Evolutionary conservation across 441 rosid species (phyloP).

Genomic region (Omphalea diandra): DNA sequence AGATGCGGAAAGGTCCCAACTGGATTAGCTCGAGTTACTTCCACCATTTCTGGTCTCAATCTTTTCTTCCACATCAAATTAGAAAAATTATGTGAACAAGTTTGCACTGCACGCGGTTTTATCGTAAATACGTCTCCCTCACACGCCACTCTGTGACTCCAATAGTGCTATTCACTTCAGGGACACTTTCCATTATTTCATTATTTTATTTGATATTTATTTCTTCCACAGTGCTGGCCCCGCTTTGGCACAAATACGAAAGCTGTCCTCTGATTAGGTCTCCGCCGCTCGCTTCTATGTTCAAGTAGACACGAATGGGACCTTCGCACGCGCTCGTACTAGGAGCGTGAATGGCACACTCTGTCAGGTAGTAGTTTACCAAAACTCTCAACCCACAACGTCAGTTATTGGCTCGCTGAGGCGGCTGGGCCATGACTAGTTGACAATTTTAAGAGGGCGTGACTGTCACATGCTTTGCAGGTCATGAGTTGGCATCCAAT

Average conservation of each 20-base stretch:
- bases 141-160: not conserved
- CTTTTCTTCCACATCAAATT: not conserved
- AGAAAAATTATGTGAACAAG: not conserved
- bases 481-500: conserved; percentile 20
- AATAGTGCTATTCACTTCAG: not conserved
- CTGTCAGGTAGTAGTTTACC: not conserved
- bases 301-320: not conserved
- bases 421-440: conserved; percentile 13
- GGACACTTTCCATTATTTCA: not conserved
- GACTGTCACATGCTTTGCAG: conserved; percentile 11
- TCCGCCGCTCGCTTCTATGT: too few relatives aligned
- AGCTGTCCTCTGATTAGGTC: not conserved
- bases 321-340: not conserved
- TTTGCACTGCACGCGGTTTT: not conserved
- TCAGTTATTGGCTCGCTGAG: not conserved
- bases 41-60: not conserved
- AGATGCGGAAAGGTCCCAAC: not conserved
- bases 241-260: not conserved
- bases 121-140: not conserved
- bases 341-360: not conserved
- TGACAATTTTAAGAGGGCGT: conserved; percentile 3
- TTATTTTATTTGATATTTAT: not conserved
- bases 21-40: not conserved
- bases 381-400: not conserved
- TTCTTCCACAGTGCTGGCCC: too few relatives aligned